A percentile compares a stretch with the other conserved stretches of the same genome.
Evolutionary conservation across 2,329 filamentous ascomycete genomes (phyloP).

Genomic region (Malbranchea cinnamomea): DNA sequence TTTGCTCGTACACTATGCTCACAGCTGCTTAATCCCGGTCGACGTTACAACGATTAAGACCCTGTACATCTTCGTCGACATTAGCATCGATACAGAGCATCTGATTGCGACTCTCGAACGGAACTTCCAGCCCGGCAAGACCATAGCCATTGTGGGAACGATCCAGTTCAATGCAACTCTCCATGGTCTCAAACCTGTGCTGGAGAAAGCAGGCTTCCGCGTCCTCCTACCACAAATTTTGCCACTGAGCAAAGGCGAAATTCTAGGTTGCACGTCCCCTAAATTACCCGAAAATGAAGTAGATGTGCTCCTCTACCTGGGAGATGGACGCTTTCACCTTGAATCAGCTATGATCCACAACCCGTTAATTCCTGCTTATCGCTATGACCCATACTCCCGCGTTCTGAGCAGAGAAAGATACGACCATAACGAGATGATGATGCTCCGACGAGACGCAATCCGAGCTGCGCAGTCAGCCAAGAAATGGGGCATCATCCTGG

Average conservation of each 20-base stretch:
- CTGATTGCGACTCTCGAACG: slow-evolving; percentile 73
- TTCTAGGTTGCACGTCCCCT: slow-evolving; percentile 92
- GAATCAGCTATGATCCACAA: slow-evolving; percentile 99
- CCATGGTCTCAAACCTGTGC: slow-evolving; percentile 61
- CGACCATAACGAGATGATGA: slow-evolving; percentile 80
- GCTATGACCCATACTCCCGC: slow-evolving; percentile 92
- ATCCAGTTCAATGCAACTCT: slow-evolving; percentile 98
- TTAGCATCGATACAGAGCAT: slow-evolving; percentile 83
- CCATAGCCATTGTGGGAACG: slow-evolving; percentile 83
- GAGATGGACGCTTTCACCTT: slow-evolving; percentile 87
- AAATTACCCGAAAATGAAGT: slow-evolving; percentile 45
- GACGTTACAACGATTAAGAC: slow-evolving; percentile 96
- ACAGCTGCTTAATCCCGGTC: slow-evolving; percentile 90
- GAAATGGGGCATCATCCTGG: slow-evolving; percentile 92
- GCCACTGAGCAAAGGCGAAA: slow-evolving; percentile 86
- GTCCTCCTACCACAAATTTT: slow-evolving; percentile 84
- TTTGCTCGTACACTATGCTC: slow-evolving; percentile 87
- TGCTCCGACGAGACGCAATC: slow-evolving; percentile 64
- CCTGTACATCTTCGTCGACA: slow-evolving; percentile 95
- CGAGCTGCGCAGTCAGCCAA: slow-evolving; percentile 55
- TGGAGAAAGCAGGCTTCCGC: slow-evolving; percentile 73
- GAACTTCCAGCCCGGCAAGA: slow-evolving; percentile 75
- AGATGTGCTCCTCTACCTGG: slow-evolving; percentile 74
- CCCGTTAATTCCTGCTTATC: slow-evolving; percentile 73
- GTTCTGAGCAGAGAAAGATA: slow-evolving; percentile 85